Conservation (phyloP, 495 filamentous ascomycete genomes). For the Achaetomiella virescens region DNA sequence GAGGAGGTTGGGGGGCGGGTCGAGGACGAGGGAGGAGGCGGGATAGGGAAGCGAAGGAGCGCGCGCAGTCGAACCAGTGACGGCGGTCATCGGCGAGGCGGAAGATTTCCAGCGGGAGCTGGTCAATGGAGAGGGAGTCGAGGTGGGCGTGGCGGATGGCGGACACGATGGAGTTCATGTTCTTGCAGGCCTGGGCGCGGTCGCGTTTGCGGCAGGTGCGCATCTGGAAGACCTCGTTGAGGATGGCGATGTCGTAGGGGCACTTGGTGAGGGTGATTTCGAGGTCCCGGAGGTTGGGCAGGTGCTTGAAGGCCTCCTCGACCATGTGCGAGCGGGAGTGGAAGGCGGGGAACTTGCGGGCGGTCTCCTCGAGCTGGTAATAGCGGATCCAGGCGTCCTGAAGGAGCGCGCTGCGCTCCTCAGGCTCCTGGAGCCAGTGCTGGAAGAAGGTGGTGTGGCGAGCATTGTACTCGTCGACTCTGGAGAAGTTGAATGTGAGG, state of each 20-base stretch:
- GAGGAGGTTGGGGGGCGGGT: slow-evolving; percentile 29
- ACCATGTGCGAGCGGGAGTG: slow-evolving; percentile 34
- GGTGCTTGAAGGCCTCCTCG: slow-evolving; percentile 36
- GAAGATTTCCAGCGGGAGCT: slow-evolving; percentile 43
- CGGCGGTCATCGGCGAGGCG: slow-evolving; percentile 30
- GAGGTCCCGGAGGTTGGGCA: slow-evolving; percentile 39
- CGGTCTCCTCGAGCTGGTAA: slow-evolving; percentile 33
- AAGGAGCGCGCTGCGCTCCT: slow-evolving; percentile 32
- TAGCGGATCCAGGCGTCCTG: slow-evolving; percentile 34
- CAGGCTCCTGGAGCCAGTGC: slow-evolving; percentile 37
- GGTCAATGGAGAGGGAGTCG: slow-evolving; percentile 38
- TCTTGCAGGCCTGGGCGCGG: slow-evolving; percentile 36
- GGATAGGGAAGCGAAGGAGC: slow-evolving; percentile 35
- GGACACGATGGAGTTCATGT: slow-evolving; percentile 39
- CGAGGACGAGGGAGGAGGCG: slow-evolving; percentile 36
- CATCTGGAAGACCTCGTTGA: slow-evolving; percentile 35
- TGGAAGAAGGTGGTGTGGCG: slow-evolving; percentile 36
- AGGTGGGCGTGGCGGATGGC: slow-evolving; percentile 36
- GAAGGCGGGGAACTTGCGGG: slow-evolving; percentile 32
- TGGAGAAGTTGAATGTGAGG: slow-evolving; percentile 41
- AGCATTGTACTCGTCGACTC: slow-evolving; percentile 38
- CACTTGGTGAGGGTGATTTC: slow-evolving; percentile 41
- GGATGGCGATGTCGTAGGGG: slow-evolving; percentile 34
- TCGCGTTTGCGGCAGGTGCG: slow-evolving; percentile 41
- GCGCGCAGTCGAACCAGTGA: slow-evolving; percentile 41